Evolutionary conservation across 2,329 filamentous ascomycete species (phyloP), one percentile per base, ranked within the genome.

Genomic region (Cytospora piceicola): DNA sequence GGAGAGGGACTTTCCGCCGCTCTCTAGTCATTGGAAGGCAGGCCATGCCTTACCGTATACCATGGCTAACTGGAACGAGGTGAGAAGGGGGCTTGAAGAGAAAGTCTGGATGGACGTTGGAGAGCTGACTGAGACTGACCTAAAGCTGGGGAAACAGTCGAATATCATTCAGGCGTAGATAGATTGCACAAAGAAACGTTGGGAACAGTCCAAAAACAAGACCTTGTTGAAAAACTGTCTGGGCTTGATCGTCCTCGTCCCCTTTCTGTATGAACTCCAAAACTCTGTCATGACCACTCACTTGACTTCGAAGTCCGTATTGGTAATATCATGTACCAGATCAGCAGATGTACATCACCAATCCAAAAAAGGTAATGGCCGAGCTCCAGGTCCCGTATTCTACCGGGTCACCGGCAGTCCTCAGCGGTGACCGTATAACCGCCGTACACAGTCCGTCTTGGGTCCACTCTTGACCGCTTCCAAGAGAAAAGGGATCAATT

Each of bases 1-100:
- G 22, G n/a, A 36, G 8, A 49, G 32, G 22, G 63, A 67, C 3
- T 63, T 63, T 24, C 66, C 66, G 17, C 66, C 66, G 2, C 22
- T 65, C 2, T 62, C 66, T 6, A 27, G 46, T 3, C 66, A 67
- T 32, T 67, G 66, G 66, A 65, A 59, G 39, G 66, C 66, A 3
- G 66, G 66, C n/a, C 63, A 67, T 42, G 58, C 66, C 14, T 34
- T 67, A 29, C 66, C 66, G 2, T 67, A 65, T 39, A 67, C 58
- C 39, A 42, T 65, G 27, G 63, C 63, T 1, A 56, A 67, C 17
- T 67, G 66, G 66, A 59, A 8, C 29, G 51, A 58, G 27, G 58
- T 67, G 22, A 56, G 55, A 36, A 56, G 55, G 24, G 42, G 27
- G 15, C 49, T 67, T 5, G 63, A 65, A 36, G 63, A 61, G 22